Percentiles rank a stretch among this genome's conserved stretches.
Conservation (phyloP, 2,329 filamentous ascomycete species). For the Calonectria pteridis region DNA sequence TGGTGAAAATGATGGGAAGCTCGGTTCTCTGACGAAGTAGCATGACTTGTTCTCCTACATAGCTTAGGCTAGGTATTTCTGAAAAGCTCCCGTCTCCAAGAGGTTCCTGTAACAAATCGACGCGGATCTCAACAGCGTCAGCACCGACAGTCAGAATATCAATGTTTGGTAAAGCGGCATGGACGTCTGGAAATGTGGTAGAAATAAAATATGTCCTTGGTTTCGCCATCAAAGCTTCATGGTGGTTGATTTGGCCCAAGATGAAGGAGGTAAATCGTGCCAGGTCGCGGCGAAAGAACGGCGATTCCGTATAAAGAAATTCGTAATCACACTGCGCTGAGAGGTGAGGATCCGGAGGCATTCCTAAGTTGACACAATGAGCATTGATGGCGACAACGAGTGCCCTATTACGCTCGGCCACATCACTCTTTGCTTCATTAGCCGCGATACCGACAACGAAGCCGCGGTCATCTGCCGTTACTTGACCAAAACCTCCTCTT, state of each 20-base stretch:
- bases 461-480: constrained; percentile 67
- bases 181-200: constrained; percentile 89
- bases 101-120: constrained; percentile 83
- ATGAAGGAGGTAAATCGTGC: constrained; percentile 84
- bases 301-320: constrained; percentile 81
- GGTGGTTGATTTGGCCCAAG: constrained; percentile 82
- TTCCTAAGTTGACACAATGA: constrained; percentile 79
- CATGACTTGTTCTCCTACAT: constrained; percentile 90
- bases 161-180: constrained; percentile 84
- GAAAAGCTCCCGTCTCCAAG: constrained; percentile 71
- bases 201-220: constrained; percentile 86
- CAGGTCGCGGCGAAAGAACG: constrained; percentile 81
- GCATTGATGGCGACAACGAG: constrained; percentile 79
- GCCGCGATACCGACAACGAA: constrained; percentile 77
- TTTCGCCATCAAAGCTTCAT: constrained; percentile 83
- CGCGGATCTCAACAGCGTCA: constrained; percentile 86
- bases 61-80: constrained; percentile 80
- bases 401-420: constrained; percentile 68
- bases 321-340: constrained; percentile 84
- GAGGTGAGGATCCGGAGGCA: constrained; percentile 74
- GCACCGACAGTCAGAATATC: constrained; percentile 90
- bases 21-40: constrained; percentile 85
- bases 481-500: constrained; percentile 66
- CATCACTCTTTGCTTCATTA: constrained; percentile 66
- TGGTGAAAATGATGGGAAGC: constrained; percentile 91